A percentile compares a stretch with the other conserved stretches of the same genome.
Evolutionary conservation across 179 eudicot species (phyloP).

Genomic region (Amaranthus tricolor): DNA sequence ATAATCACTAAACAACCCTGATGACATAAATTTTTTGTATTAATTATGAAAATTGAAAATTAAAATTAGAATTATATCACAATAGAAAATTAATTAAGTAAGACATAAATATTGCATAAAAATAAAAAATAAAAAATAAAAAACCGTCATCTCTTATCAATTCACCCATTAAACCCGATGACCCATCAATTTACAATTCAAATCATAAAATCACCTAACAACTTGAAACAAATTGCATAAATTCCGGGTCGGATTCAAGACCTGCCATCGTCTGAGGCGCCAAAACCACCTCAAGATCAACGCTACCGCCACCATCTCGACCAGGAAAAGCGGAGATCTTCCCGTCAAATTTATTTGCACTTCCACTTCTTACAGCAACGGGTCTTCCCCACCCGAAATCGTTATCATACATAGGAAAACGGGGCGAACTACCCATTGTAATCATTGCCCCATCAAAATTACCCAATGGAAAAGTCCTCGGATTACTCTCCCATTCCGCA

Average conservation of each 20-base stretch:
- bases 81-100: not conserved
- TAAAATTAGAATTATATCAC: slow-evolving; percentile 33
- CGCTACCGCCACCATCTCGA: slow-evolving; percentile 65
- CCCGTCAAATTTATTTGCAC: slow-evolving; percentile 82
- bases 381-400: slow-evolving; percentile 97
- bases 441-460: slow-evolving; percentile 91
- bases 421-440: slow-evolving; percentile 94
- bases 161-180: not conserved
- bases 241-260: slow-evolving; percentile 63
- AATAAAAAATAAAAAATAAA: not conserved
- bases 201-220: slow-evolving; percentile 2
- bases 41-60: slow-evolving; percentile 11
- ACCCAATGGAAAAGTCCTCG: slow-evolving; percentile 75
- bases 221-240: slow-evolving; percentile 49
- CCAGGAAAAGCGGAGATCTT: slow-evolving; percentile 92
- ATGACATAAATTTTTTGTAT: not conserved
- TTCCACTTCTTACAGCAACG: slow-evolving; percentile 67
- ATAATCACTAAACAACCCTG: not conserved
- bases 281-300: slow-evolving; percentile 73
- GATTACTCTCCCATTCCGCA: slow-evolving; percentile 75
- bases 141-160: not conserved
- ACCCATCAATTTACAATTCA: slow-evolving; percentile 19
- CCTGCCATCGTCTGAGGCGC: slow-evolving; percentile 68
- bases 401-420: slow-evolving; percentile 91
- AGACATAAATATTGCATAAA: not conserved